A percentile compares a stretch with the other conserved stretches of the same genome.
Conservation (phyloP, 768 basidiomycete species). For the Termitomyces titanicus region DNA sequence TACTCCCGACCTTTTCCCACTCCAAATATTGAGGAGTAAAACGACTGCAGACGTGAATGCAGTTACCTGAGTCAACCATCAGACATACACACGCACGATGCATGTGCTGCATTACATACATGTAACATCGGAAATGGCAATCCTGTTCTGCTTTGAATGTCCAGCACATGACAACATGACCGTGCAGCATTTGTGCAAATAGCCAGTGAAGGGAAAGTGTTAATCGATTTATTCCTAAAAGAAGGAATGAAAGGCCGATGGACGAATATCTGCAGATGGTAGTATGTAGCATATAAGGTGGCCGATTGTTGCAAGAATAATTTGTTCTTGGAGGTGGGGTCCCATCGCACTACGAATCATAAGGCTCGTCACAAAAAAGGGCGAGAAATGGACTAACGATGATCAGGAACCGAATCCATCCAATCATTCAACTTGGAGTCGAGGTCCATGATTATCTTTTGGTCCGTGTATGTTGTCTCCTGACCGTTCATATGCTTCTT, state of each 20-base stretch:
- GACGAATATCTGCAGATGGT: constrained; percentile 61
- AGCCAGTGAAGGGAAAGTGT: constrained; percentile 59
- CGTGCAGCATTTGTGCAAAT: constrained; percentile 87
- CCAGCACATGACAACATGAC: constrained; percentile 68
- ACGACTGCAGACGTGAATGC: constrained; percentile 45
- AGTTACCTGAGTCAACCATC: constrained; percentile 24
- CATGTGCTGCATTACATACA: constrained; percentile 20
- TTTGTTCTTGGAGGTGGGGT: constrained; percentile 31
- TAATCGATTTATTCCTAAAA: constrained; percentile 40
- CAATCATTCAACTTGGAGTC: constrained; percentile 79
- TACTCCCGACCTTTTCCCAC: constrained; percentile 44
- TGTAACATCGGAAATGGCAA: constrained; percentile 33
- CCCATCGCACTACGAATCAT: constrained; percentile 37
- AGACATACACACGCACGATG: neutral
- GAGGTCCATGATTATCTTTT: constrained; percentile 64
- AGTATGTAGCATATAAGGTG: constrained; percentile 42
- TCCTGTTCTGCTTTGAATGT: constrained; percentile 38
- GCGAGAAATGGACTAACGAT: constrained; percentile 35
- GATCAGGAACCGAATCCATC: constrained; percentile 66
- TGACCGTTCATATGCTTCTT: constrained; percentile 57
- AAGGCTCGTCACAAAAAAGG: neutral
- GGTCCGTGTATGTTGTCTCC: constrained; percentile 48
- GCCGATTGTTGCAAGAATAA: constrained; percentile 57
- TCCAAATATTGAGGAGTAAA: constrained; percentile 66
- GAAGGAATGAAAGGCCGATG: constrained; percentile 80